These are phyloP conservation scores for Acacia confusa DNA, from an alignment of 306 rosid genomes.

Conservation along the genomic window DNA sequence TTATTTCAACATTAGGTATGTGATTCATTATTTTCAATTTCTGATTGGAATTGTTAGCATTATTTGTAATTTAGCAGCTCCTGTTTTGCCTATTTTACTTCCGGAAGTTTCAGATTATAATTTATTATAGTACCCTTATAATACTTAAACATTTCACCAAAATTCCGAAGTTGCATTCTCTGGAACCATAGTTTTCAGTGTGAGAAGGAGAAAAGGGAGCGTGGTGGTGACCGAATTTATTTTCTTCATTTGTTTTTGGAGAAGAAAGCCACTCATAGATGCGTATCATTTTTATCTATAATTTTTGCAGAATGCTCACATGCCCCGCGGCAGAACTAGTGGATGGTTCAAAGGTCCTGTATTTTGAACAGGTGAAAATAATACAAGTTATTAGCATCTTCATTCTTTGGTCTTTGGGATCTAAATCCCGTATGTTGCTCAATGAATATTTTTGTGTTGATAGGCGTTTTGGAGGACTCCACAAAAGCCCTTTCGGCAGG, in stretches of 20 bases:
- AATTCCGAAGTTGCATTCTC: conserved; percentile 4
- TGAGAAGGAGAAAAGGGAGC: not conserved
- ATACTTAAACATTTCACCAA: not conserved
- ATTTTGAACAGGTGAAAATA: conserved; percentile 78
- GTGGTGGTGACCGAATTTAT: not conserved
- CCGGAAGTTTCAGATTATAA: not conserved
- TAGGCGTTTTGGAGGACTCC: conserved; percentile 99
- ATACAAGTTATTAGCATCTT: not conserved
- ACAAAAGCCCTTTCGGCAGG: conserved; percentile 97
- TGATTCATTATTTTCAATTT: not conserved
- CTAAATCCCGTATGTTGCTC: conserved; percentile 1
- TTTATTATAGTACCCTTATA: not conserved
- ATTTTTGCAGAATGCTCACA: conserved; percentile 44
- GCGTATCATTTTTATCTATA: not conserved
- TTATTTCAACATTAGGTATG: conserved; percentile 86
- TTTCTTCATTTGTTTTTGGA: not conserved
- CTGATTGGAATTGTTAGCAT: not conserved
- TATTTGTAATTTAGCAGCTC: not conserved
- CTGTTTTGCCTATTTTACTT: not conserved
- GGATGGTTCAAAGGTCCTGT: conserved; percentile 86
- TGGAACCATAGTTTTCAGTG: not conserved
- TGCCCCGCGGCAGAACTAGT: conserved; percentile 98
- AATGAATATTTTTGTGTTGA: conserved; percentile 33
- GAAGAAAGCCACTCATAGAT: not conserved
- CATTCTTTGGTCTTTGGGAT: not conserved